phyloP scores from a whole-genome alignment of 2,329 filamentous ascomycete species.

The Rhytidhysteron rufulum region DNA sequence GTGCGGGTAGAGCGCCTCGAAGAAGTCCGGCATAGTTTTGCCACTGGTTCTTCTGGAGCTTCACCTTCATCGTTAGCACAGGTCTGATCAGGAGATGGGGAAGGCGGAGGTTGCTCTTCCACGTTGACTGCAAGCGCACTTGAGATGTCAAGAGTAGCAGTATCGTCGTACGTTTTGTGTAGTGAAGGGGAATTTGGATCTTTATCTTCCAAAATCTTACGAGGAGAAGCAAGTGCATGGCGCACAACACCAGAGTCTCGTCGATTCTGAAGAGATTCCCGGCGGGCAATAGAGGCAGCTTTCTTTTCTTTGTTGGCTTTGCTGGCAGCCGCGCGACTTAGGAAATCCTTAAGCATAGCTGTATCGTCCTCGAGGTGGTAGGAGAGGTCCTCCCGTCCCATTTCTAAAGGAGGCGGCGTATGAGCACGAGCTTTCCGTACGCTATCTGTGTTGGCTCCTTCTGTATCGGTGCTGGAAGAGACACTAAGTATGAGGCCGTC shows the following conservation, averaged over 20 bases:
- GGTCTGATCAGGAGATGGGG: constrained; percentile 12
- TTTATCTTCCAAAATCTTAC: constrained; percentile 42
- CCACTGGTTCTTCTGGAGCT: constrained; percentile 9
- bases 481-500: constrained; percentile 24
- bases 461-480: constrained; percentile 12
- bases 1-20: constrained; percentile 32
- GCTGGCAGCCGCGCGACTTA: constrained; percentile 46
- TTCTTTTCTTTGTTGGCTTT: constrained; percentile 33
- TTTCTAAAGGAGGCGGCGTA: constrained; percentile 20
- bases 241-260: constrained; percentile 46
- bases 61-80: no score
- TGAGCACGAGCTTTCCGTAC: constrained; percentile 24
- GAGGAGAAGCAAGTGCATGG: constrained; percentile 44
- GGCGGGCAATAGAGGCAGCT: constrained; percentile 30
- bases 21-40: constrained; percentile 10
- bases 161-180: constrained; percentile 24
- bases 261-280: constrained; percentile 43
- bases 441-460: constrained; percentile 10
- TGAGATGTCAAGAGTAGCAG: constrained; percentile 27
- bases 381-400: constrained; percentile 22
- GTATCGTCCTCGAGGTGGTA: constrained; percentile 45
- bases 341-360: constrained; percentile 47
- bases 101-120: constrained; percentile 13
- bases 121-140: constrained; percentile 23
- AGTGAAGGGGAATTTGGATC: constrained; percentile 47